Evolutionary conservation across 352 stramenopile species (phyloP).

Genomic region (Paralagenidium karlingii): DNA sequence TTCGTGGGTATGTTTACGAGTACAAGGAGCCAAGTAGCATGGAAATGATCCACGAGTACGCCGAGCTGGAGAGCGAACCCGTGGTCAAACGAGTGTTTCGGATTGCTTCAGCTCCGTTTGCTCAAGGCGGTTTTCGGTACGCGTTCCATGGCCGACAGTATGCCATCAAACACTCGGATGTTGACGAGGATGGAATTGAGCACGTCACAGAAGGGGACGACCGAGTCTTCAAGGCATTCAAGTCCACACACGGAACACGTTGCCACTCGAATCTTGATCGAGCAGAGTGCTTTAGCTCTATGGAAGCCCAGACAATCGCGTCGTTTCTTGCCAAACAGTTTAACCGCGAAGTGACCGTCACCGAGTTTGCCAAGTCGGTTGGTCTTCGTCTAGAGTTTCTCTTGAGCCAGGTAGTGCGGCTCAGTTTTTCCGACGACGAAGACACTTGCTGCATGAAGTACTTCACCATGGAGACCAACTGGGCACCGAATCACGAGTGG

Average conservation of each 20-base stretch:
- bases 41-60: too few relatives aligned
- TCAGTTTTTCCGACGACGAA: too few relatives aligned
- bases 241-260: too few relatives aligned
- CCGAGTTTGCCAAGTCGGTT: slow-evolving; percentile 15
- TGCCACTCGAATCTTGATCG: too few relatives aligned
- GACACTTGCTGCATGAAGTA: background rate
- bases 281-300: slow-evolving; percentile 20
- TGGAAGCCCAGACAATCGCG: slow-evolving; percentile 24
- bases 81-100: too few relatives aligned
- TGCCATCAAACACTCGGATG: too few relatives aligned
- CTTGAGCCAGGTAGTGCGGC: slow-evolving; percentile 10
- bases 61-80: too few relatives aligned
- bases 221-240: slow-evolving; percentile 1
- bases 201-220: too few relatives aligned
- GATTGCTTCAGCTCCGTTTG: slow-evolving; percentile 20
- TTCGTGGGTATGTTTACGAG: too few relatives aligned
- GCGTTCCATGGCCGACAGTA: slow-evolving; percentile 18
- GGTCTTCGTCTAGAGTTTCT: slow-evolving; percentile 12
- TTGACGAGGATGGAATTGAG: too few relatives aligned
- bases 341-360: too few relatives aligned
- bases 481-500: slow-evolving; percentile 13
- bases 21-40: too few relatives aligned
- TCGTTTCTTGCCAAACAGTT: slow-evolving; percentile 17
- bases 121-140: slow-evolving; percentile 15
- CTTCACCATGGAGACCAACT: background rate